Percentiles rank a stretch among this genome's conserved stretches.
phyloP scores from a whole-genome alignment of 257 asterid species.

The Rhazya stricta region DNA sequence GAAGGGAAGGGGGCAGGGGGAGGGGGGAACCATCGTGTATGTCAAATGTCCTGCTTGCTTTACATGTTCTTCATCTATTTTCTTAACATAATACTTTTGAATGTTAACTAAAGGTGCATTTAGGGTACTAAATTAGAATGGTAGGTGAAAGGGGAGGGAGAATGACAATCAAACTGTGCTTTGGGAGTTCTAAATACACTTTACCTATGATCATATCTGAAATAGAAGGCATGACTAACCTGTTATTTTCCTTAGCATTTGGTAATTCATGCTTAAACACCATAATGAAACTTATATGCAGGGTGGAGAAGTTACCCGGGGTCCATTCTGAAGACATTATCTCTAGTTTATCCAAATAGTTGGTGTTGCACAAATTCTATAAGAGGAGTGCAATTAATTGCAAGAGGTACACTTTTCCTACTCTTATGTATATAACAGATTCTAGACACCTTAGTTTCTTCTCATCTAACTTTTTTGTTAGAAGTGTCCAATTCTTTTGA shows the following conservation, averaged over 20 bases:
- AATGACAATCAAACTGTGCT: neutral
- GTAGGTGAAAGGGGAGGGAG: neutral
- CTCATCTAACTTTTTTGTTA: constrained; percentile 8
- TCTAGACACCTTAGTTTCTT: neutral
- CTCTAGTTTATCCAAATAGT: constrained; percentile 30
- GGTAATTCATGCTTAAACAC: neutral
- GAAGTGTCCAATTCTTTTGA: constrained; percentile 17
- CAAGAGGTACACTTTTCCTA: constrained; percentile 43
- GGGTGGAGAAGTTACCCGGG: constrained; percentile 46
- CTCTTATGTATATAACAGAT: neutral
- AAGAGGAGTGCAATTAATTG: constrained; percentile 17
- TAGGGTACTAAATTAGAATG: neutral
- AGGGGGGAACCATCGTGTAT: neutral
- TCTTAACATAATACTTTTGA: neutral
- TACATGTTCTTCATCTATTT: neutral
- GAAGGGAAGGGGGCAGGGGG: neutral
- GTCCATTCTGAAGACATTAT: constrained; percentile 24
- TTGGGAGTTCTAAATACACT: neutral
- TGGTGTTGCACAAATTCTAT: constrained; percentile 24
- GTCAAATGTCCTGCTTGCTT: neutral
- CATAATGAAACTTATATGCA: constrained; percentile 24
- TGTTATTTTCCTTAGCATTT: constrained; percentile 2
- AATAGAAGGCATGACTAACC: neutral
- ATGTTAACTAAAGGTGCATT: neutral
- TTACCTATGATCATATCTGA: neutral